Conservation (phyloP, 768 basidiomycete species). For the Psilocybe cyanescens region DNA sequence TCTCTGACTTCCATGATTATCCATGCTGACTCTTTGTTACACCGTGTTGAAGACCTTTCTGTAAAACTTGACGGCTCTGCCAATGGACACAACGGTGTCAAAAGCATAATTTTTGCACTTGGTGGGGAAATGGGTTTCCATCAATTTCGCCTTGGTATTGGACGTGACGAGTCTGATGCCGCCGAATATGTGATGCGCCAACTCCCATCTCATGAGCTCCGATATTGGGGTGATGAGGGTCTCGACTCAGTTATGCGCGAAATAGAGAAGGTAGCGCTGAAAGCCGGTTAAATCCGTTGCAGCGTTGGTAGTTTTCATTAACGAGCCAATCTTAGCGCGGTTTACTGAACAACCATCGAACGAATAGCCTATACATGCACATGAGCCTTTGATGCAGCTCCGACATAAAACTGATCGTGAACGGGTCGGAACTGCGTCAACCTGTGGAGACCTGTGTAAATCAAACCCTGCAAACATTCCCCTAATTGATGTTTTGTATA, state of each 20-base stretch:
- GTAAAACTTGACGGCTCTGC: conserved; percentile 75
- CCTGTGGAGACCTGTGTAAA: too few relatives aligned
- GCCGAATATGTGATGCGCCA: conserved; percentile 66
- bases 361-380: too few relatives aligned
- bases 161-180: conserved; percentile 52
- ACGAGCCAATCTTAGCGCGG: too few relatives aligned
- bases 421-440: too few relatives aligned
- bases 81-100: conserved; percentile 83
- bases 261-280: conserved; percentile 53
- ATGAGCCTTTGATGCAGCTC: too few relatives aligned
- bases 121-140: conserved; percentile 65
- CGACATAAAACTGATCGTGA: too few relatives aligned
- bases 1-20: conserved; percentile 60
- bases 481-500: too few relatives aligned
- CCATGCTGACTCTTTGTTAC: conserved; percentile 76
- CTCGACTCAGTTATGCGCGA: conserved; percentile 61
- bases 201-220: conserved; percentile 59
- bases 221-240: conserved; percentile 68
- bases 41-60: conserved; percentile 58
- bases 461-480: too few relatives aligned
- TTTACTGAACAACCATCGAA: too few relatives aligned
- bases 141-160: conserved; percentile 78
- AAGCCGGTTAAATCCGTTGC: conserved; percentile 9
- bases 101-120: conserved; percentile 69
- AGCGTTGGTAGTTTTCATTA: too few relatives aligned